Base-by-base conservation (phyloP, 169 alveolate species). In the Sarcocystis neurona region DNA sequence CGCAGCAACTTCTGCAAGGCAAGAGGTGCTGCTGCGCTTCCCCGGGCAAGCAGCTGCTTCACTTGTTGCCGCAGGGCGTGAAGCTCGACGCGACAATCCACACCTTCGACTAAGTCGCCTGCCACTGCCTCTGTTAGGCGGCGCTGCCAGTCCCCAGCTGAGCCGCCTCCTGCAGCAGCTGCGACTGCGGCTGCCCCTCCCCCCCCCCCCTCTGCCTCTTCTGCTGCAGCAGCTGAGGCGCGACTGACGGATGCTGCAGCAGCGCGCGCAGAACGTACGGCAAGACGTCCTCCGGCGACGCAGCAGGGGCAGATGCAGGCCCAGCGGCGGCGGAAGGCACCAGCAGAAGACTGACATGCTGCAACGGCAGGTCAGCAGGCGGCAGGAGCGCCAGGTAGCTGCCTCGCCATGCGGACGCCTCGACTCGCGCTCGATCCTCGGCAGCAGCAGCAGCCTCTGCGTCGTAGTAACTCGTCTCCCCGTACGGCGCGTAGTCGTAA, bases 251-350 rank as follows among this genome's bases (percentile, higher is more conserved):
- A 18, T 72, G 82, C 39, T 72, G 82, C 58, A 72, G 82, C 53
- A 72, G 56, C 39, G 82, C 82, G 20, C 82, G 47, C 53, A 72
- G 32, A 43, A 72, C 23, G 82, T 39, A 72, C 27, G 56, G 82
- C 50, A 72, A 30, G 23, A 72, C 20, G 34, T 72, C 82, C 53
- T 72, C 82, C 53, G 41, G 0, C 15, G 56, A 27, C 58, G 30
- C 0, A n/a, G n/a, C n/a, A n/a, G n/a, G 23, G 82, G 82, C 23
- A 72, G 56, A 20, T 12, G 18, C 47, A 18, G 43, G 53, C 56
- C n/a, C 53, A 18, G 58, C 47, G 56, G 41, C 53, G 27, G 58
- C 41, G 39, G 82, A 32, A 32, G 34, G 82, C 5, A 39, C 58
- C 53, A 72, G 56, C 12, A 53, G 82, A 12, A 72, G 46, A 18